These are phyloP conservation scores for Erythrophleum ivorense DNA, from an alignment of 331 rosid genomes.

Conservation along the genomic window DNA sequence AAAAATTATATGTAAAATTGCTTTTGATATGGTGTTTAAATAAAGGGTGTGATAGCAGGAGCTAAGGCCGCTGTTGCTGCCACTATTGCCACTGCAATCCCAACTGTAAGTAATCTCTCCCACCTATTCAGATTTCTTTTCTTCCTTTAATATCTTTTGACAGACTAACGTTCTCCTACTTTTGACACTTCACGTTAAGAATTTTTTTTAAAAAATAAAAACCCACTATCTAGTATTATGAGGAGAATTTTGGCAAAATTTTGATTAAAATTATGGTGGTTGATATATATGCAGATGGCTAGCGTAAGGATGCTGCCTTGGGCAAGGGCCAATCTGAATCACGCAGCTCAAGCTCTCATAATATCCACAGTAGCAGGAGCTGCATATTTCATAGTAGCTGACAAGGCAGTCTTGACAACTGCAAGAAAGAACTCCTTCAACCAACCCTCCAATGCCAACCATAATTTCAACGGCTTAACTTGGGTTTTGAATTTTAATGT, in stretches of 20 bases:
- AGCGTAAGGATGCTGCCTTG: slow-evolving; percentile 96
- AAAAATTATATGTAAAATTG: background rate
- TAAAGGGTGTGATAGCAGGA: slow-evolving; percentile 98
- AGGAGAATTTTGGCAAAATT: no score
- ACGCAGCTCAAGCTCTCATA: slow-evolving; percentile 94
- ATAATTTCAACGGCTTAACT: slow-evolving; percentile 31
- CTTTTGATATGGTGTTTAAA: background rate
- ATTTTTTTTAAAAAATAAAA: slow-evolving; percentile 33
- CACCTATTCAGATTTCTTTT: background rate
- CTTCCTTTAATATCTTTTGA: background rate
- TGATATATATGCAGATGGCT: slow-evolving; percentile 54
- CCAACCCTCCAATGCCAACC: slow-evolving; percentile 47
- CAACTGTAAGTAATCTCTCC: slow-evolving; percentile 62
- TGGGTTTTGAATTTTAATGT: slow-evolving; percentile 33
- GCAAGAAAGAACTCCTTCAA: slow-evolving; percentile 95
- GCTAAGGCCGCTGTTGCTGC: slow-evolving; percentile 92
- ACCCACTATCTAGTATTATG: no score
- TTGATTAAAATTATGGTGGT: slow-evolving; percentile 24
- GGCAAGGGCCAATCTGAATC: slow-evolving; percentile 94
- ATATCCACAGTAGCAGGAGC: slow-evolving; percentile 96
- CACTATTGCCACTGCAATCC: slow-evolving; percentile 90
- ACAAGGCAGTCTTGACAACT: slow-evolving; percentile 90
- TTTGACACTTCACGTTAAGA: background rate
- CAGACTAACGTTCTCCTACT: background rate
- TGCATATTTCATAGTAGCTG: slow-evolving; percentile 95